Evolutionary conservation across 2,329 filamentous ascomycete species (phyloP).

Genomic region (Colletotrichum sp.): DNA sequence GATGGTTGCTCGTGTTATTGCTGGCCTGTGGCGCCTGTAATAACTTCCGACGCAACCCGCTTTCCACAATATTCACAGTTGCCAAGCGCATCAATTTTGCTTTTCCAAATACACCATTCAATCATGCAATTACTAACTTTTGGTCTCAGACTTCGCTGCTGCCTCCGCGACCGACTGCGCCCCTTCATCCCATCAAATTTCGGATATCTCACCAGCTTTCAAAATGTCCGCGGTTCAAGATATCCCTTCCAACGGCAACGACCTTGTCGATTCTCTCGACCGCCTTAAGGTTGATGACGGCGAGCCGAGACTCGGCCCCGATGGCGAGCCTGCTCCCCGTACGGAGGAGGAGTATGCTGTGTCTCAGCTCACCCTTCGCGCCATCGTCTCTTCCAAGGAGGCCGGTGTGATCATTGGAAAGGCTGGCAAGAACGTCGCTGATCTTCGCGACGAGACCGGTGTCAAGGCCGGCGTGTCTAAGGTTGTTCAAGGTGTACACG

Average conservation of each 20-base stretch:
- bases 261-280: constrained; percentile 65
- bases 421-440: constrained; percentile 96
- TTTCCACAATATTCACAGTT: not conserved
- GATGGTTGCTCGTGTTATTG: not conserved
- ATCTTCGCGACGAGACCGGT: constrained; percentile 95
- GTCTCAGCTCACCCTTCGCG: constrained; percentile 90
- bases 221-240: constrained; percentile 70
- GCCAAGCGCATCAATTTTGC: not conserved
- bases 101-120: not conserved
- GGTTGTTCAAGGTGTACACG: constrained; percentile 95
- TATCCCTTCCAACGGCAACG: constrained; percentile 63
- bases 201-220: constrained; percentile 19
- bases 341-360: constrained; percentile 97
- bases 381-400: constrained; percentile 98
- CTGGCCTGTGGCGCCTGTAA: not conserved
- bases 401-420: constrained; percentile 99
- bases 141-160: not conserved
- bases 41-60: not conserved
- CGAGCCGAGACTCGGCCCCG: constrained; percentile 65
- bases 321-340: constrained; percentile 82
- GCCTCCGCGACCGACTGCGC: not conserved
- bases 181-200: not conserved
- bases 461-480: constrained; percentile 99
- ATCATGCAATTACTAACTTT: not conserved
- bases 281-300: constrained; percentile 70